Percentiles rank a stretch among this genome's conserved stretches.
Evolutionary conservation across 495 filamentous ascomycete genomes (phyloP).

Genomic region (Usnea hakonensis): DNA sequence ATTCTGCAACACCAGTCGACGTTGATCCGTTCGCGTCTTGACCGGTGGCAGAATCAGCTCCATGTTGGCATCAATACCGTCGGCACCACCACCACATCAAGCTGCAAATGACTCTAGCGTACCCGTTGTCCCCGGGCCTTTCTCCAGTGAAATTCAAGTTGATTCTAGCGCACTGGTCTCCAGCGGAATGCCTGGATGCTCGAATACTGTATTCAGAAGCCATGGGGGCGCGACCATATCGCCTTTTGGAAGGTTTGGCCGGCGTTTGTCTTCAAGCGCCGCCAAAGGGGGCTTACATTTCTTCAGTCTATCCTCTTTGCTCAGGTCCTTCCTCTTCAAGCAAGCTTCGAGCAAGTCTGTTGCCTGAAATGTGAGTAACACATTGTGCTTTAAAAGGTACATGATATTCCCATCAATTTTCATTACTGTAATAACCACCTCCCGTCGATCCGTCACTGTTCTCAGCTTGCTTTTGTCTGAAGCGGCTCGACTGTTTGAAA

Average conservation of each 20-base stretch:
- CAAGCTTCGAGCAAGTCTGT: not conserved
- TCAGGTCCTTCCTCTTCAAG: not conserved
- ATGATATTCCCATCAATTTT: not conserved
- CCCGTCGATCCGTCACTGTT: not conserved
- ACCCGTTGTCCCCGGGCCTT: not conserved
- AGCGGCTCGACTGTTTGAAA: conserved; percentile 8
- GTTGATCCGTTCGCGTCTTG: not conserved
- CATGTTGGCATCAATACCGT: not conserved
- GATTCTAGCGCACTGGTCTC: conserved; percentile 6
- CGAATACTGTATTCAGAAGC: conserved; percentile 1
- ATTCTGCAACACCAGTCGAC: not conserved
- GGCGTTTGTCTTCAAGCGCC: conserved; percentile 15
- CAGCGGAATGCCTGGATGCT: conserved; percentile 5
- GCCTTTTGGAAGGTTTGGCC: conserved; percentile 2
- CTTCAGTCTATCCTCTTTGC: not conserved
- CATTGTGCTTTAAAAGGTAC: conserved; percentile 4
- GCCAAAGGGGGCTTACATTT: conserved; percentile 4
- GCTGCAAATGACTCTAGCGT: not conserved
- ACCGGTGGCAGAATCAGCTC: not conserved
- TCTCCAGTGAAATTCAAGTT: conserved; percentile 1
- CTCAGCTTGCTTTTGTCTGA: conserved; percentile 10
- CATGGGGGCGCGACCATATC: conserved; percentile 10
- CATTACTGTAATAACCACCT: not conserved
- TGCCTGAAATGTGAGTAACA: conserved; percentile 16
- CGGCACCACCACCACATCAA: not conserved